Percentiles rank a stretch among this genome's conserved stretches.
Evolutionary conservation across 192 early-diverging fungal genomes (phyloP).

Genomic region (Coemansia sp.): DNA sequence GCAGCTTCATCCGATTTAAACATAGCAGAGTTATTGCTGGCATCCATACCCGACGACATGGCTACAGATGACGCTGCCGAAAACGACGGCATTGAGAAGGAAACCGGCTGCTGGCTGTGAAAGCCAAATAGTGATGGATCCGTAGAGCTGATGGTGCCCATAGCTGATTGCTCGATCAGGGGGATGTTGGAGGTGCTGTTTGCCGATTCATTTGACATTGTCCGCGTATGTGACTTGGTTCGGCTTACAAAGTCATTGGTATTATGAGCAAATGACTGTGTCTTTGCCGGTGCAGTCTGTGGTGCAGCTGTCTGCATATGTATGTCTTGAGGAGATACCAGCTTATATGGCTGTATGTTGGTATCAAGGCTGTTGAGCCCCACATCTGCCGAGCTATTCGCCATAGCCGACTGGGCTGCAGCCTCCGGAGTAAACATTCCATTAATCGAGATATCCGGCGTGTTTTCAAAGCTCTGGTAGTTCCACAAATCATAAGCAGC

Average conservation of each 20-base stretch:
- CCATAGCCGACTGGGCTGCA: too few species aligned
- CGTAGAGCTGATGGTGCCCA: neutral
- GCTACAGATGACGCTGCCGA: neutral
- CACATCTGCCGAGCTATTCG: too few species aligned
- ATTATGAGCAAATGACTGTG: neutral
- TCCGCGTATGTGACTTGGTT: conserved; percentile 7
- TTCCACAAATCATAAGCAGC: neutral
- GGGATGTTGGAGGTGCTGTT: conserved; percentile 35
- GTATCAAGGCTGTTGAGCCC: too few species aligned
- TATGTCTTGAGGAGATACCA: too few species aligned
- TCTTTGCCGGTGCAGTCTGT: neutral
- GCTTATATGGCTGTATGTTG: too few species aligned
- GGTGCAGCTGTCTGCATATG: too few species aligned
- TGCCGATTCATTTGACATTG: conserved; percentile 19
- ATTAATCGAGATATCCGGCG: conserved; percentile 5
- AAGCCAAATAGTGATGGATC: neutral
- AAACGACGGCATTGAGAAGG: conserved; percentile 12
- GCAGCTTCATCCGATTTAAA: too few species aligned
- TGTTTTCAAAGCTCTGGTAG: neutral
- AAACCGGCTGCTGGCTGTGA: conserved; percentile 1
- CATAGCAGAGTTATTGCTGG: too few species aligned
- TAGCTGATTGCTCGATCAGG: conserved; percentile 24
- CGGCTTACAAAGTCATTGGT: too few species aligned
- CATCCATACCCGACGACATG: too few species aligned
- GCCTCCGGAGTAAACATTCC: neutral